A percentile compares a stretch with the other conserved stretches of the same genome.
These are phyloP conservation scores for Talaromyces sp. DNA, from an alignment of 2,329 filamentous ascomycete genomes.

Conservation along the genomic window DNA sequence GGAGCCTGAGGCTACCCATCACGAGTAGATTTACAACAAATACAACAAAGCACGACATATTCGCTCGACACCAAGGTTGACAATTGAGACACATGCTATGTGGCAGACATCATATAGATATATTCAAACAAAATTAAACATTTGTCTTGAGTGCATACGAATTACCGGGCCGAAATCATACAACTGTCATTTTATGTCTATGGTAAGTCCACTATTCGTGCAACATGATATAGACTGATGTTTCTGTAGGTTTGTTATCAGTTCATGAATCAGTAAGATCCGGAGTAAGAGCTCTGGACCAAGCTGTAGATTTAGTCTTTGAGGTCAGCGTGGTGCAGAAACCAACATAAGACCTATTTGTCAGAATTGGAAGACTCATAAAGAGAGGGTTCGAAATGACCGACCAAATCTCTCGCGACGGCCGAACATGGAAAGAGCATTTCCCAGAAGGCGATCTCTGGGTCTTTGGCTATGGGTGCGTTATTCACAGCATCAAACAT, in stretches of 20 bases:
- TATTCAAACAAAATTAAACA: background rate
- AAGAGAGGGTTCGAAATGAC: background rate
- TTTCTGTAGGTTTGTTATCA: background rate
- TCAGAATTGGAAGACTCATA: background rate
- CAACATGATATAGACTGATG: background rate
- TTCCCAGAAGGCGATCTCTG: constrained; percentile 69
- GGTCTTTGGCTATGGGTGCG: constrained; percentile 95
- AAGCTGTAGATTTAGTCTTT: too few species aligned
- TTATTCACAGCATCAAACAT: background rate
- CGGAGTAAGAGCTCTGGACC: too few species aligned
- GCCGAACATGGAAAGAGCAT: constrained; percentile 42
- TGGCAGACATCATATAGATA: background rate
- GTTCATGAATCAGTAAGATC: background rate
- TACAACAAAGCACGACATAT: constrained; percentile 11
- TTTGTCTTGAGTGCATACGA: background rate
- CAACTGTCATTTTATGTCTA: background rate
- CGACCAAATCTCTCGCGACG: background rate
- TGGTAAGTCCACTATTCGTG: background rate
- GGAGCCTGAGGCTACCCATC: constrained; percentile 2
- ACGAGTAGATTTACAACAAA: background rate
- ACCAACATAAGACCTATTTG: background rate
- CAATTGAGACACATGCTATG: background rate
- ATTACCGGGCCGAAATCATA: background rate
- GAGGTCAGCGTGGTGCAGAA: too few species aligned
- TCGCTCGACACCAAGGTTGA: background rate